phyloP scores from a whole-genome alignment of 257 asterid species.

The Scutellaria barbata region DNA sequence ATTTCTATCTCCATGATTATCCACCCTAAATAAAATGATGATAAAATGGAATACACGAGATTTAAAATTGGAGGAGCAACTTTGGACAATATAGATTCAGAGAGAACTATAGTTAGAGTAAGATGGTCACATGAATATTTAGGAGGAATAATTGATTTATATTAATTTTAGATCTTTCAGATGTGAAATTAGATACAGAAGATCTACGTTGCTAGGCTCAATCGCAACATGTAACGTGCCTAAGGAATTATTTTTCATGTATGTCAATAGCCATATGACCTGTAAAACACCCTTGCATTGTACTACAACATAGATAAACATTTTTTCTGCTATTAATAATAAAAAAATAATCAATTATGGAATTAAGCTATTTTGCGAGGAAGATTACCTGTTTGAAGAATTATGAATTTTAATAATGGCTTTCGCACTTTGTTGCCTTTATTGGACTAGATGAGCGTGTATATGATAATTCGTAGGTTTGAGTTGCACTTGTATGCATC shows the following conservation, averaged over 20 bases:
- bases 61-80: background rate
- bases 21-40: too few relatives aligned
- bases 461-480: too few relatives aligned
- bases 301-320: background rate
- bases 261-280: slow-evolving; percentile 27
- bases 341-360: background rate
- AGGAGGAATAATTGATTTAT: background rate
- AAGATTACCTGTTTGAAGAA: too few relatives aligned
- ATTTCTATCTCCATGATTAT: too few relatives aligned
- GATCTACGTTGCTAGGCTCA: slow-evolving; percentile 28
- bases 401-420: too few relatives aligned
- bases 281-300: slow-evolving; percentile 33
- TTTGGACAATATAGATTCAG: too few relatives aligned
- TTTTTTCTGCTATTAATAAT: too few relatives aligned
- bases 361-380: too few relatives aligned
- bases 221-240: slow-evolving; percentile 41
- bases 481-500: too few relatives aligned
- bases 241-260: slow-evolving; percentile 21
- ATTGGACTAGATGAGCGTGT: too few relatives aligned
- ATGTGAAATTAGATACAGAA: slow-evolving; percentile 27
- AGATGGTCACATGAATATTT: slow-evolving; percentile 4
- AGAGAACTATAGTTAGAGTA: background rate
- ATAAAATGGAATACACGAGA: background rate
- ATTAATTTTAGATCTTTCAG: background rate
- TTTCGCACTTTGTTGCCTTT: too few relatives aligned